Percentiles rank a stretch among this genome's conserved stretches.
Conservation (phyloP, 345 rosid species). For the Salix purpurea region DNA sequence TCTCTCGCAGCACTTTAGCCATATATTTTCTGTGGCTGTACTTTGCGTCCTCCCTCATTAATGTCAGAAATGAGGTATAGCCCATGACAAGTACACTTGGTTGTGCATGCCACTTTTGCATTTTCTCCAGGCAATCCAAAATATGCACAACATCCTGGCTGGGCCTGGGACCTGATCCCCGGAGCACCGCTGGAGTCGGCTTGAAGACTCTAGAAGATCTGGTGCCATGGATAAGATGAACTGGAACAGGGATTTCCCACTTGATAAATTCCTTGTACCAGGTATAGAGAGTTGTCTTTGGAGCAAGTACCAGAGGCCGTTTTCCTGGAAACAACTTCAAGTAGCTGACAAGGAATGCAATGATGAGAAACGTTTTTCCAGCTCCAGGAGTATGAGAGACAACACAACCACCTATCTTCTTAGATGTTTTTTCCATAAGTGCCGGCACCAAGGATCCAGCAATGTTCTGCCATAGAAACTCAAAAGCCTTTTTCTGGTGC, state of each 20-base stretch:
- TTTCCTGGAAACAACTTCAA: conserved; percentile 78
- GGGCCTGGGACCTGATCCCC: conserved; percentile 49
- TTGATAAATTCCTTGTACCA: conserved; percentile 95
- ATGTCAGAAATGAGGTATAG: conserved; percentile 76
- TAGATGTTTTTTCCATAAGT: conserved; percentile 46
- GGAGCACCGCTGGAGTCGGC: conserved; percentile 33
- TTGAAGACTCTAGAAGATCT: conserved; percentile 54
- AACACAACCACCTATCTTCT: conserved; percentile 76
- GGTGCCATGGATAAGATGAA: conserved; percentile 83
- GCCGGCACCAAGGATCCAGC: conserved; percentile 73
- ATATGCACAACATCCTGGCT: conserved; percentile 84
- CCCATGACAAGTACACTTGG: conserved; percentile 99
- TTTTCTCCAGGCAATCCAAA: conserved; percentile 80
- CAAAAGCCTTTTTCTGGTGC: conserved; percentile 86
- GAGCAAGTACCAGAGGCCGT: conserved; percentile 85
- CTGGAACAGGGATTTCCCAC: conserved; percentile 81
- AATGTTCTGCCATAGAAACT: conserved; percentile 78
- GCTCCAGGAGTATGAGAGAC: conserved; percentile 94
- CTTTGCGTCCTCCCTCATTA: conserved; percentile 83
- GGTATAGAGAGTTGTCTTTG: conserved; percentile 85
- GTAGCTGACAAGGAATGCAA: conserved; percentile 86
- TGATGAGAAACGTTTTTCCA: conserved; percentile 85
- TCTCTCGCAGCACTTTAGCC: conserved; percentile 83
- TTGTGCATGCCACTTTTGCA: conserved; percentile 84
- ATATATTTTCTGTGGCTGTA: conserved; percentile 70